Evolutionary conservation across 2,329 filamentous ascomycete genomes (phyloP).

Genomic region (Epichloe sp.): DNA sequence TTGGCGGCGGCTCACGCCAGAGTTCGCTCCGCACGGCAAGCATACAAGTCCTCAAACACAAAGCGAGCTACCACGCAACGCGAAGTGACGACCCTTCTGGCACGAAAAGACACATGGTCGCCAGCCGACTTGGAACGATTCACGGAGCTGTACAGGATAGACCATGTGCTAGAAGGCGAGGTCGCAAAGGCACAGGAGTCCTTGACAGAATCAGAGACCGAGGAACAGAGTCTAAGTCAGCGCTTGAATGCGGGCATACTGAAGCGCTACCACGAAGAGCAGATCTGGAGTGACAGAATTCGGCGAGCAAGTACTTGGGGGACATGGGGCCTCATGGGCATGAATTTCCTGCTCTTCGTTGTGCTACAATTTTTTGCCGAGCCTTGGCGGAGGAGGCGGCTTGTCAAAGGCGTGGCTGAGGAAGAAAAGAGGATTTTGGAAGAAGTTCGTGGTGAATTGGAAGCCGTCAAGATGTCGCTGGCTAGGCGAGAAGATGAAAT

Average conservation of each 20-base stretch:
- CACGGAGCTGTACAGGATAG: constrained; percentile 78
- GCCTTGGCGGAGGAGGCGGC: constrained; percentile 71
- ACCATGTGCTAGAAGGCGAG: constrained; percentile 83
- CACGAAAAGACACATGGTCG: constrained; percentile 87
- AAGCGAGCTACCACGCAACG: constrained; percentile 81
- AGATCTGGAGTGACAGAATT: constrained; percentile 98
- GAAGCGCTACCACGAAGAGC: constrained; percentile 92
- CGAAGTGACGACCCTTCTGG: constrained; percentile 86
- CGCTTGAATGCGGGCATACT: constrained; percentile 73
- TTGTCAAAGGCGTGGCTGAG: constrained; percentile 74
- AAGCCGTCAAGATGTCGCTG: constrained; percentile 18
- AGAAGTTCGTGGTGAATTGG: constrained; percentile 31
- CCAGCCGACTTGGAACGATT: constrained; percentile 84
- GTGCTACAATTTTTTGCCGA: constrained; percentile 81
- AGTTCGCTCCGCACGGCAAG: constrained; percentile 58
- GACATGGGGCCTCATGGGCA: constrained; percentile 93
- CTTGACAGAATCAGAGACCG: constrained; percentile 62
- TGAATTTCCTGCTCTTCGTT: constrained; percentile 83
- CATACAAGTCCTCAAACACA: constrained; percentile 73
- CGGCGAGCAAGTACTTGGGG: constrained; percentile 95
- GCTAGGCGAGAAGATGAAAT: constrained; percentile 13
- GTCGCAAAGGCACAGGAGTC: constrained; percentile 60
- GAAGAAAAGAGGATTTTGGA: constrained; percentile 51
- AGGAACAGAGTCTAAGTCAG: constrained; percentile 64
- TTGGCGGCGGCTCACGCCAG: constrained; percentile 46